Evolutionary conservation across 2,329 filamentous ascomycete species (phyloP).

Genomic region (Colletotrichum cuscutae): DNA sequence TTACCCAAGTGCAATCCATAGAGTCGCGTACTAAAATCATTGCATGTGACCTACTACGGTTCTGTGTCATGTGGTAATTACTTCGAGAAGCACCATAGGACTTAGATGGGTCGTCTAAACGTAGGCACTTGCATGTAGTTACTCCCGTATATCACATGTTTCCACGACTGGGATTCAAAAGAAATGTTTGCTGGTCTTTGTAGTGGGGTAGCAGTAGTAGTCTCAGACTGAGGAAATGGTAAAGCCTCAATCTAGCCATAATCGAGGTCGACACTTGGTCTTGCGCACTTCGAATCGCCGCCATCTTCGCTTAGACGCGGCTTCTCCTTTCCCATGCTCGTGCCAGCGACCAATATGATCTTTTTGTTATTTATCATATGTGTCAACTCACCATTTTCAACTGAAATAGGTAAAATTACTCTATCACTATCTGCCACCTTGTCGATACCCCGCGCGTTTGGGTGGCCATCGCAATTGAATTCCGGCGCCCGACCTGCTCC

Average conservation of each 20-base stretch:
- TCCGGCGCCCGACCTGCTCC: no score
- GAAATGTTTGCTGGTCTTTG: not conserved
- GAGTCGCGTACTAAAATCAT: no score
- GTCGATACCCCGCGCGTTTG: not conserved
- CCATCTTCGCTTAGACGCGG: not conserved
- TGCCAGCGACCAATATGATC: not conserved
- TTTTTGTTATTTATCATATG: not conserved
- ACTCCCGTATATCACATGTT: not conserved
- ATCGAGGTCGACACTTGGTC: not conserved
- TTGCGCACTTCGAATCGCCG: not conserved
- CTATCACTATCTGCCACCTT: not conserved
- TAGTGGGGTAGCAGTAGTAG: not conserved
- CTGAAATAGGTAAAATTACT: not conserved
- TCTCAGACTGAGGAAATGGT: not conserved
- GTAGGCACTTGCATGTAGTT: not conserved
- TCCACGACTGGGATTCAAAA: not conserved
- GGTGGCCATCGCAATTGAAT: not conserved
- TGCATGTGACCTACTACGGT: no score
- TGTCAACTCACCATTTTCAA: not conserved
- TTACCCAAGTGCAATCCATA: no score
- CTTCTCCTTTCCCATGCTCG: not conserved
- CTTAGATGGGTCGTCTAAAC: not conserved
- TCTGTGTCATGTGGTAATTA: not conserved
- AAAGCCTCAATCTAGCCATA: not conserved
- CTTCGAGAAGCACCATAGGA: not conserved